These are phyloP conservation scores for Scedosporium boydii DNA, from an alignment of 2,329 filamentous ascomycete genomes.

Conservation along the genomic window DNA sequence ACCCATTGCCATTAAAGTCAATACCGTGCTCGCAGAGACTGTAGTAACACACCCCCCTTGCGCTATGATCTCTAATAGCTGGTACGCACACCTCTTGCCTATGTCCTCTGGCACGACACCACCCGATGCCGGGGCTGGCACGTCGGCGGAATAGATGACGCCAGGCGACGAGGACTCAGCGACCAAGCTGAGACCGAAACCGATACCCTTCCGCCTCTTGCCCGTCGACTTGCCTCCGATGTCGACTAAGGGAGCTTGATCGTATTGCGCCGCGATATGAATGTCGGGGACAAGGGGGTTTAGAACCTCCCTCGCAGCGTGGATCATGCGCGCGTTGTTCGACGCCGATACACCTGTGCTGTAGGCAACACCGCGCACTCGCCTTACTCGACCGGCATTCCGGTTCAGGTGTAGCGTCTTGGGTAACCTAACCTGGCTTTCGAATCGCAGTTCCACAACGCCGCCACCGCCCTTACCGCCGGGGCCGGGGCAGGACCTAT, in stretches of 20 bases:
- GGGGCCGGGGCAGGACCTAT: slow-evolving; percentile 66
- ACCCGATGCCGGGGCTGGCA: slow-evolving; percentile 63
- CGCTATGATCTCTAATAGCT: slow-evolving; percentile 74
- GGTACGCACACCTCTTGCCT: slow-evolving; percentile 78
- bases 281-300: slow-evolving; percentile 83
- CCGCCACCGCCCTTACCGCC: slow-evolving; percentile 76
- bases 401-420: slow-evolving; percentile 86
- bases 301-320: slow-evolving; percentile 74
- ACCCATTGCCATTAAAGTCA: slow-evolving; percentile 96
- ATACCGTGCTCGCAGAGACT: slow-evolving; percentile 61
- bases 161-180: slow-evolving; percentile 80
- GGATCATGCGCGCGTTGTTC: slow-evolving; percentile 94
- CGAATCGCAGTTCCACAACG: slow-evolving; percentile 87
- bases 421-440: slow-evolving; percentile 83
- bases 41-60: slow-evolving; percentile 73
- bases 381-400: slow-evolving; percentile 74
- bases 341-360: slow-evolving; percentile 83
- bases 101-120: slow-evolving; percentile 84
- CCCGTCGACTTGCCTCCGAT: slow-evolving; percentile 43
- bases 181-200: slow-evolving; percentile 83
- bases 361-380: slow-evolving; percentile 87
- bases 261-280: slow-evolving; percentile 77
- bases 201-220: slow-evolving; percentile 67
- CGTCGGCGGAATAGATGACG: slow-evolving; percentile 80
- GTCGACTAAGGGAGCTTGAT: slow-evolving; percentile 48